Evolutionary conservation across 73 alveolate species (phyloP).

Genomic region (Paramecium octaurelia): DNA sequence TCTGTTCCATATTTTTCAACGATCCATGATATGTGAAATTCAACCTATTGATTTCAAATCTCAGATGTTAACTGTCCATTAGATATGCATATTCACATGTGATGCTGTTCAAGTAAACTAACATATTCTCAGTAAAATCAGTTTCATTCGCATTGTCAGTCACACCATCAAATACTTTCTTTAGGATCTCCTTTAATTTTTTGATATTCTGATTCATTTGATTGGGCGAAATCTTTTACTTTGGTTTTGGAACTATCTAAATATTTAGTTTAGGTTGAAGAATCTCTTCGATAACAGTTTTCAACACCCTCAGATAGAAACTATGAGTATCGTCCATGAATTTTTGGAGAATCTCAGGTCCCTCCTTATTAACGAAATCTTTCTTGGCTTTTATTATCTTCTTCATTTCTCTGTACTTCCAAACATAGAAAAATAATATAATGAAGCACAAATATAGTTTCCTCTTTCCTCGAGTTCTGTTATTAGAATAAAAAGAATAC

Average conservation of each 20-base stretch:
- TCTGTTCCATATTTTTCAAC: not conserved
- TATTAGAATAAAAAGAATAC: not conserved
- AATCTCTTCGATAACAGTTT: not conserved
- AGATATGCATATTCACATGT: not conserved
- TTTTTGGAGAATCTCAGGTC: not conserved
- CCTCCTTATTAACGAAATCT: not conserved
- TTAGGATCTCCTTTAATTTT: not conserved
- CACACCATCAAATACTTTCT: not conserved
- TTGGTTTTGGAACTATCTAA: constrained; percentile 11
- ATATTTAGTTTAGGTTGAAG: not conserved
- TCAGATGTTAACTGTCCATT: not conserved
- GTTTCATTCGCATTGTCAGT: not conserved
- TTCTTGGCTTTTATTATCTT: not conserved
- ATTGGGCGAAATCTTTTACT: constrained; percentile 14
- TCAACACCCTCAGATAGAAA: not conserved
- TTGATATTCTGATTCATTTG: not conserved
- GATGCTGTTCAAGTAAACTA: not conserved
- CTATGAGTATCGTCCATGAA: not conserved
- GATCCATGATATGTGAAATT: not conserved
- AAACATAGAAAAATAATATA: not conserved
- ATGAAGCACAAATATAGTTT: not conserved
- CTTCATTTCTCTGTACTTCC: not conserved
- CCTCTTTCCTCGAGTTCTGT: not conserved
- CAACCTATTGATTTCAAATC: constrained; percentile 8
- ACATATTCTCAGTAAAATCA: not conserved